Conservation (phyloP, 2,329 filamentous ascomycete species). For the Aurifilum marmelostoma region DNA sequence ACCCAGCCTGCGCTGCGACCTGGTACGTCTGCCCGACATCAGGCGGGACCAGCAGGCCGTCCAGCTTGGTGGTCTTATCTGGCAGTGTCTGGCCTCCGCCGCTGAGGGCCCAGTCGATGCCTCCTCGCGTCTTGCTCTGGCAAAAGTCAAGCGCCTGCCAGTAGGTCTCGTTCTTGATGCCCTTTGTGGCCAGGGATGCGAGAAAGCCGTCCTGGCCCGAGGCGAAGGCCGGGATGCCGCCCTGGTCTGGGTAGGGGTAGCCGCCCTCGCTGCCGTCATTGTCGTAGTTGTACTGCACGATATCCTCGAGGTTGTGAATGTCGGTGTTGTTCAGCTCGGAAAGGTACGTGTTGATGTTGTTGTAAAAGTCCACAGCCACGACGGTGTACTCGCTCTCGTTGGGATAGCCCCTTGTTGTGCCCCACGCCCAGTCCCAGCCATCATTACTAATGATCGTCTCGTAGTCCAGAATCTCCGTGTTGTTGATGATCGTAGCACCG, state of each 20-base stretch:
- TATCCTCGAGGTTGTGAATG: conserved; percentile 63
- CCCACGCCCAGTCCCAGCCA: conserved; percentile 78
- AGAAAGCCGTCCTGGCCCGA: conserved; percentile 75
- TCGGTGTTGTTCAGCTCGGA: conserved; percentile 64
- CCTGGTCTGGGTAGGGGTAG: conserved; percentile 50
- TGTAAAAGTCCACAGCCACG: conserved; percentile 72
- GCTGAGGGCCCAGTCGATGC: conserved; percentile 69
- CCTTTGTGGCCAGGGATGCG: conserved; percentile 63
- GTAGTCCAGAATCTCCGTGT: conserved; percentile 68
- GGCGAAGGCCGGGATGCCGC: conserved; percentile 62
- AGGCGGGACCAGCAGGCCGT: conserved; percentile 69
- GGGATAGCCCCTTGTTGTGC: conserved; percentile 61
- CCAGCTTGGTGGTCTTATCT: conserved; percentile 44
- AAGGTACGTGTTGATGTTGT: conserved; percentile 64
- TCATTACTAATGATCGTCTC: conserved; percentile 64
- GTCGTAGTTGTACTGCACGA: conserved; percentile 66
- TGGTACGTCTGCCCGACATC: conserved; percentile 70
- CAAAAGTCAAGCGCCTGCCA: conserved; percentile 67
- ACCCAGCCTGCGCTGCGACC: conserved; percentile 75
- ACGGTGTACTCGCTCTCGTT: conserved; percentile 77
- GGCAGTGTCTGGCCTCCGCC: conserved; percentile 39
- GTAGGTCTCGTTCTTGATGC: conserved; percentile 67
- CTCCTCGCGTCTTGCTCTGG: conserved; percentile 61
- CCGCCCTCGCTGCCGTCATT: conserved; percentile 72
- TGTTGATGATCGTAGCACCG: conserved; percentile 70